These are phyloP conservation scores for Colletotrichum melonis DNA, from an alignment of 2,329 filamentous ascomycete species.

Conservation along the genomic window DNA sequence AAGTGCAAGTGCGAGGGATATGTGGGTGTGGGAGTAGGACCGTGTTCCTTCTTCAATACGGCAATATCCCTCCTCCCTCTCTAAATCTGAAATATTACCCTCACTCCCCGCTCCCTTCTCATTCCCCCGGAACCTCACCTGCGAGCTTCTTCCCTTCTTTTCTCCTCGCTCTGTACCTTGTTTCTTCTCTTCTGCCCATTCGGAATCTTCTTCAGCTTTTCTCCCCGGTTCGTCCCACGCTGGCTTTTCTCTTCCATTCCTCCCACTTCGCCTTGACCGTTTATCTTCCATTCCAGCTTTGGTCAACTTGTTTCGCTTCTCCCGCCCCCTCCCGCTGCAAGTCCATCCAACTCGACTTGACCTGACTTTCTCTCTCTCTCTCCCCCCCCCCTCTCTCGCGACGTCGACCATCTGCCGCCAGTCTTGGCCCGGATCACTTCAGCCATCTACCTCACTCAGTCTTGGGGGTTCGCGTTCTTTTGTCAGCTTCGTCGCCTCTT, in stretches of 20 bases:
- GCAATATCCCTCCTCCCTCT: conserved; percentile 18
- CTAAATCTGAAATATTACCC: conserved; percentile 3
- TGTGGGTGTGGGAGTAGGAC: neutral
- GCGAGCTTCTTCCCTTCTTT: conserved; percentile 26
- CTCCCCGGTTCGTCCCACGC: neutral
- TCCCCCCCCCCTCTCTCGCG: neutral
- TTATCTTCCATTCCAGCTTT: conserved; percentile 12
- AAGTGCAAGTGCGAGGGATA: neutral
- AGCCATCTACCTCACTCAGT: neutral
- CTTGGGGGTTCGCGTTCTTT: neutral
- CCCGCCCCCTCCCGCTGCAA: neutral
- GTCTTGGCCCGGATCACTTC: neutral
- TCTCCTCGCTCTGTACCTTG: conserved; percentile 1
- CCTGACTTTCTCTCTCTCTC: neutral
- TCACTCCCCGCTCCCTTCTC: conserved; percentile 13
- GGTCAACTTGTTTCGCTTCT: conserved; percentile 2
- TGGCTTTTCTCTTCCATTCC: conserved; percentile 13
- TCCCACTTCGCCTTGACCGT: neutral
- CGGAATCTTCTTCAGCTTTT: neutral
- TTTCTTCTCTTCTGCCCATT: neutral
- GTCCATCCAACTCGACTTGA: neutral
- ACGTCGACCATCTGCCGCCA: neutral
- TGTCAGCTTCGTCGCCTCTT: neutral
- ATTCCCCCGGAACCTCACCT: conserved; percentile 14
- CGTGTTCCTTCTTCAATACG: conserved; percentile 7